Conservation (phyloP, 805 yeast genomes). For the Blastobotrys muscicola region DNA sequence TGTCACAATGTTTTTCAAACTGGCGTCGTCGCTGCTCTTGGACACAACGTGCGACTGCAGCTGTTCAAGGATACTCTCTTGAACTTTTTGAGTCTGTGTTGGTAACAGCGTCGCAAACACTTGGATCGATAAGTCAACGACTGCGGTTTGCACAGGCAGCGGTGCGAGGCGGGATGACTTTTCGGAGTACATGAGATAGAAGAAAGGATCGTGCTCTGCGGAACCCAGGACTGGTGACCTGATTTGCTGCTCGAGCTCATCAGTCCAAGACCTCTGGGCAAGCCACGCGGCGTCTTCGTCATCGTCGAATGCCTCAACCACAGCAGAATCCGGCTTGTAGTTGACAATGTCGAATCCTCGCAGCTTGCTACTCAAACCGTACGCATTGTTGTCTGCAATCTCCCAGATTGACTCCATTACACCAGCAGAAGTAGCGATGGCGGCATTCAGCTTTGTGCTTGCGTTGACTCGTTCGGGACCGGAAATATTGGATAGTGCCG, state of each 20-base stretch:
- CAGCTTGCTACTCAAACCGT: conserved; percentile 34
- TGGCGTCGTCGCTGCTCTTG: conserved; percentile 8
- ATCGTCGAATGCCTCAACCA: conserved; percentile 12
- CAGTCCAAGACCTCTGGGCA: conserved; percentile 12
- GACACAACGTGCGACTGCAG: conserved; percentile 43
- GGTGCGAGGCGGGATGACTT: not conserved
- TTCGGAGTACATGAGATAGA: conserved; percentile 1
- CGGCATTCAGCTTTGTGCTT: conserved; percentile 17
- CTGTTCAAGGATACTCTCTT: conserved; percentile 78
- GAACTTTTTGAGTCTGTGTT: conserved; percentile 63
- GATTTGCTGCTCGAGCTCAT: conserved; percentile 15
- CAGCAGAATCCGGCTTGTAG: conserved; percentile 4
- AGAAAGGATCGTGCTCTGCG: conserved; percentile 19
- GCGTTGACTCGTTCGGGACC: conserved; percentile 25
- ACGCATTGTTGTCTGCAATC: conserved; percentile 32
- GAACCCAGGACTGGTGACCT: conserved; percentile 19
- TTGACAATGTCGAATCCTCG: conserved; percentile 17
- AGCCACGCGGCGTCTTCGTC: conserved; percentile 19
- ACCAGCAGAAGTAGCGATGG: conserved; percentile 24
- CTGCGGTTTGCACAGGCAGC: conserved; percentile 34
- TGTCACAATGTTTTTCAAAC: conserved; percentile 11
- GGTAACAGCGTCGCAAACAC: conserved; percentile 66
- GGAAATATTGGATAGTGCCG: conserved; percentile 25
- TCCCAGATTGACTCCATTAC: conserved; percentile 27
- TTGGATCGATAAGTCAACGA: conserved; percentile 73